Evolutionary conservation across 192 early-diverging fungal genomes (phyloP), one percentile per base, ranked within the genome.

Genomic region (Dissophora ornata): DNA sequence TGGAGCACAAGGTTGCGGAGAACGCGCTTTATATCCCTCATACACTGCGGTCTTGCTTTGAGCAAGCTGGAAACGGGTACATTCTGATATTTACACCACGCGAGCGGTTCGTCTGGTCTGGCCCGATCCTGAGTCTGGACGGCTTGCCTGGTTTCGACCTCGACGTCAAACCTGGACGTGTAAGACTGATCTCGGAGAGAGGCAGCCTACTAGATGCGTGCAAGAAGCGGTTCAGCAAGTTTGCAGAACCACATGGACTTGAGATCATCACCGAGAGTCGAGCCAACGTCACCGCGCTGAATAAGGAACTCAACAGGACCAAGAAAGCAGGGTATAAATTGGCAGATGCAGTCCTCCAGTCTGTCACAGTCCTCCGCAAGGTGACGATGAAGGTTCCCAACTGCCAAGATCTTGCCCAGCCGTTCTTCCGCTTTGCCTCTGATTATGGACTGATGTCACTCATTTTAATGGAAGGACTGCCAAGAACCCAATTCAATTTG

Each of bases 361-460:
- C 85, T 26, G 88, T 92, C 4, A 44, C 70, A 10, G 83, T 70
- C 30, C 85, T 90, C 32, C 80, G 87, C 26, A 82, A 86, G 18
- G 65, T 68, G 18, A 82, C 81, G 24, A 83, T 69, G 13, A 54
- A 71, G 29, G 73, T 69, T 7, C 26, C 75, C 10, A 82, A 85
- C 18, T 82, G 81, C 44, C 87, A 88, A 41, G 90, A 92, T 57
- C 58, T 92, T 1, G 75, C 91, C 24, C 90, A 90, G 67, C 89
- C 90, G 19, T 89, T 85, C 67, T 92, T 91, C 69, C 84, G 81
- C 49, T 92, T 92, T 81, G 89, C 88, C 0, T 83, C 83, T 22
- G 91, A 90, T 66, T 91, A 93, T 46, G 90, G 91, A 15, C 78
- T 85, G 46, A 85, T 87, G 19, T 74, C 69, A 5, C 58, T 82